Evolutionary conservation across 2,329 filamentous ascomycete genomes (phyloP).

Genomic region (Verticillium zaregamsianum): DNA sequence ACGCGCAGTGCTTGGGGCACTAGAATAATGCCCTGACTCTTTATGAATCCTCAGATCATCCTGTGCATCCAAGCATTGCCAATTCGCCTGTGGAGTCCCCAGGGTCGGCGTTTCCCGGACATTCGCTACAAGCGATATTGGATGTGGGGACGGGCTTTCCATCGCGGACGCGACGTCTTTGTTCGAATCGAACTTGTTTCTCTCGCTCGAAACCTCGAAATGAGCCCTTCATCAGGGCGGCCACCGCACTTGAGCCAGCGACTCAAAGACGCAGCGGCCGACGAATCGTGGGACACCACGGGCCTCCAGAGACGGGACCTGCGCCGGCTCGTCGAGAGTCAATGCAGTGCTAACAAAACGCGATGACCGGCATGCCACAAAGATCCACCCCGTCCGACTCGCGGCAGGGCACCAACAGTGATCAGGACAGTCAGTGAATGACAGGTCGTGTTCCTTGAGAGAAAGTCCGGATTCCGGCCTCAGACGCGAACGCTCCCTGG

Average conservation of each 20-base stretch:
- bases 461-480: background rate
- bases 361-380: conserved; percentile 7
- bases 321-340: conserved; percentile 9
- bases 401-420: background rate
- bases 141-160: conserved; percentile 10
- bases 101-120: background rate
- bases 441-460: background rate
- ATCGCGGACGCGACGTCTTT: background rate
- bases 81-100: conserved; percentile 7
- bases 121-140: conserved; percentile 12
- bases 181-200: background rate
- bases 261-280: conserved; percentile 4
- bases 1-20: background rate
- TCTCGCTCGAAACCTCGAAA: background rate
- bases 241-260: conserved; percentile 4
- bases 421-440: background rate
- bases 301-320: conserved; percentile 5
- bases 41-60: conserved; percentile 4
- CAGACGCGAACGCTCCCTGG: background rate
- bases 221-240: background rate
- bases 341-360: conserved; percentile 9
- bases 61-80: conserved; percentile 5
- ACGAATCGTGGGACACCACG: background rate
- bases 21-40: background rate
- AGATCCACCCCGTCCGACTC: background rate